Evolutionary conservation across 1,284 basidiomycete species (phyloP), one percentile per base, ranked within the genome.

Genomic region (Albatrellus sp.): DNA sequence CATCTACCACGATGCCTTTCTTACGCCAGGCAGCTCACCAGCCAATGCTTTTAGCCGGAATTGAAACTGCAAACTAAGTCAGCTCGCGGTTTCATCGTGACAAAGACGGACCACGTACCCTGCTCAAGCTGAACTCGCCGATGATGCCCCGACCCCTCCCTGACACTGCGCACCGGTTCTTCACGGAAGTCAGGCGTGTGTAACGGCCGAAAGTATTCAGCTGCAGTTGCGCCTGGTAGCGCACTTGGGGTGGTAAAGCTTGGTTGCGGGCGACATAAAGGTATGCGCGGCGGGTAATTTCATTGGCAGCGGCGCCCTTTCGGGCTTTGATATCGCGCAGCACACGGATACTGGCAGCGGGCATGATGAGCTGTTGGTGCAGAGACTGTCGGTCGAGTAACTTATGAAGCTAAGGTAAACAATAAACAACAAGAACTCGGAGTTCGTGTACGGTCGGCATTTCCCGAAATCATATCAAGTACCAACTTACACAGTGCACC

Each of bases 221-320:
- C 58, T 94, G 89, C 47, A 97, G 70, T 62, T 97, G 93, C n/a
- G 94, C 93, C 57, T 93, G 89, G 64, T 94, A 90, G 48, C 94
- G 85, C 44, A 96, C 76, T 57, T 89, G 81, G 4, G 85, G 69
- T 6, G 90, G 80, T 10, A 94, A 66, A 0, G 78, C 76, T 57
- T 89, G 80, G 65, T 96, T 94, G 52, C 91, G 77, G 16, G 91
- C 90, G 52, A 94, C 83, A 62, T 80, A 90, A 48, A 94, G 79
- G 62, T 91, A 91, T 0, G 91, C 90, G 45, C 89, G 72, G 20
- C 91, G 80, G 36, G 80, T 69, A 43, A 92, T 69, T 61, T 96
- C 91, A 57, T 81, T 79, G 36, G 78, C 73, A 43, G 70, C 68
- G 48, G 87, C 80, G 44, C 75, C 77, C 33, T 74, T 60, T 44